Percentiles rank a stretch among this genome's conserved stretches.
Evolutionary conservation across 768 basidiomycete species (phyloP).

Genomic region (Hypsizygus marmoreus): DNA sequence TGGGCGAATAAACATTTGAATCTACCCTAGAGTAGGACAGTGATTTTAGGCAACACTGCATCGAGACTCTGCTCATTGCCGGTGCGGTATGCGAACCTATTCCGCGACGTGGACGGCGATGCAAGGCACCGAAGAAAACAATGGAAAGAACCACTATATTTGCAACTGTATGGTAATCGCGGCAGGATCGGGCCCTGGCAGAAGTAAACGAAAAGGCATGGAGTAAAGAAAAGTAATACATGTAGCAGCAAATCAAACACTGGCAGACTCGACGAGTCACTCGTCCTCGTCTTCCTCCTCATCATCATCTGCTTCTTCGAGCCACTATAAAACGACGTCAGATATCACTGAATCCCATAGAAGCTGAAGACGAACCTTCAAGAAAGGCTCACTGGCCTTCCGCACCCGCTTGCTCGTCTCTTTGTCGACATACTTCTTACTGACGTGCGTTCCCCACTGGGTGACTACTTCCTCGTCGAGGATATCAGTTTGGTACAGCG

Average conservation of each 20-base stretch:
- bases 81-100: too few species aligned
- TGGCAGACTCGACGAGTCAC: slow-evolving; percentile 1
- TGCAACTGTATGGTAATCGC: too few species aligned
- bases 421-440: slow-evolving; percentile 95
- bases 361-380: slow-evolving; percentile 60
- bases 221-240: neutral
- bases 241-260: slow-evolving; percentile 1
- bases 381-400: slow-evolving; percentile 93
- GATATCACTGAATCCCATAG: neutral
- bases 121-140: too few species aligned
- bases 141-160: too few species aligned
- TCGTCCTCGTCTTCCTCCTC: slow-evolving; percentile 54
- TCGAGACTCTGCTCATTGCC: too few species aligned
- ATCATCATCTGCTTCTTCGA: slow-evolving; percentile 85
- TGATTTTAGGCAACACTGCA: too few species aligned
- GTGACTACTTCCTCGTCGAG: slow-evolving; percentile 89
- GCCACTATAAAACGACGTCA: slow-evolving; percentile 58
- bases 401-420: slow-evolving; percentile 94
- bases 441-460: slow-evolving; percentile 95
- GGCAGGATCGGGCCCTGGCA: neutral
- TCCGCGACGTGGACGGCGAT: too few species aligned
- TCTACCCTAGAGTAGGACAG: too few species aligned
- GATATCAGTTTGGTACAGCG: slow-evolving; percentile 87
- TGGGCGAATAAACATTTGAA: too few species aligned
- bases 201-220: neutral